Evolutionary conservation across 208 protist genomes (phyloP), one percentile per base, ranked within the genome.

Genomic region (Naegleria fowleri): DNA sequence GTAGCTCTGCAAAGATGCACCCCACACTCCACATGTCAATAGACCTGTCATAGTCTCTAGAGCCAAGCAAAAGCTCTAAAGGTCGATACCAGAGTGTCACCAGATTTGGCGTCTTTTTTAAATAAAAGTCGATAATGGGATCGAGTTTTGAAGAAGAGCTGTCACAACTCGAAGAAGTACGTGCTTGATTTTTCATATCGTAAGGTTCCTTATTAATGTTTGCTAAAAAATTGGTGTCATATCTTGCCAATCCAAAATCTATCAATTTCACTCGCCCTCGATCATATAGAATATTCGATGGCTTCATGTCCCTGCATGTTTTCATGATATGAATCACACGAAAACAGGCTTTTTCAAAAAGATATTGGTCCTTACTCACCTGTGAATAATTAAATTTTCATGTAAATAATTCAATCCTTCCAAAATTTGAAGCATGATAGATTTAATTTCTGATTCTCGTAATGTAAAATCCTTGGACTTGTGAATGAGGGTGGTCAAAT

Each of bases 21-120:
- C 96, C 96, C 3, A 97, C 86, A 5, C 93, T 95, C 96, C 96
- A 97, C 91, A 98, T 96, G 85, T 98, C 96, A 29, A 92, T 86
- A 11, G 83, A 84, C 13, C 29, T 55, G 5, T 38, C 51, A 58
- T 93, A 95, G 15, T 92, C 86, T 9, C 36, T 58, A 39, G 86
- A 33, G 0, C 79, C 16, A 36, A 90, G 41, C 19, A 93, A 39
- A n/a, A 93, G 33, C 83, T 88, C 88, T 13, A 84, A 90, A 29
- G 58, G 33, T 43, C 90, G 48, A 87, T 91, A 93, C 79, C 86
- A 95, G 9, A 40, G 51, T 25, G 92, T 89, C 0, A 91, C 51
- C 58, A 93, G 87, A 84, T 91, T 91, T 39, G 79, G 92, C 4
- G 91, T 58, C 51, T 58, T 58, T 58, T 58, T 58, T 15, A 19